phyloP scores from a whole-genome alignment of 805 yeast species.

The Myxozyma monticola region DNA sequence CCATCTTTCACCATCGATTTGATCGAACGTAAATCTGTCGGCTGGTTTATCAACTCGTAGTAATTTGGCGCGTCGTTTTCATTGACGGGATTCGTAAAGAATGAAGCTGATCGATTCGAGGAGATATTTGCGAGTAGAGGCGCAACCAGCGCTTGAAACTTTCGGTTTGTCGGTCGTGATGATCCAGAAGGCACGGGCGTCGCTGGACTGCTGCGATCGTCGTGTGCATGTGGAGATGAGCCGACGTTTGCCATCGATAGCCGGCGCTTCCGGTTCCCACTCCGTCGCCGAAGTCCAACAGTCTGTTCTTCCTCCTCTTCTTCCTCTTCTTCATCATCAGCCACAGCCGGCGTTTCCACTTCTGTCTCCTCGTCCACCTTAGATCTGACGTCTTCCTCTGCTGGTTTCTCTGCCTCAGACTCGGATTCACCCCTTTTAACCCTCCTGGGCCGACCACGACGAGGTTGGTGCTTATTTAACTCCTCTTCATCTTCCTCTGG shows the following conservation, averaged over 20 bases:
- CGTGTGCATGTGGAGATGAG: background rate
- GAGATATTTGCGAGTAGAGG: constrained; percentile 65
- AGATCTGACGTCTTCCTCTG: constrained; percentile 13
- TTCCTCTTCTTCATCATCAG: constrained; percentile 12
- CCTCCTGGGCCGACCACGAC: constrained; percentile 26
- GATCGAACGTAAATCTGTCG: constrained; percentile 68
- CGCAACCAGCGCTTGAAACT: constrained; percentile 59
- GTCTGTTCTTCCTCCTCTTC: constrained; percentile 13
- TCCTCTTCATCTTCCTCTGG: constrained; percentile 4
- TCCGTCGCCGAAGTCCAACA: constrained; percentile 1
- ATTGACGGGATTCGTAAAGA: constrained; percentile 69
- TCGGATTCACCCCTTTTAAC: background rate
- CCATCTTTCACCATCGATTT: constrained; percentile 59
- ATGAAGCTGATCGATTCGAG: constrained; percentile 70
- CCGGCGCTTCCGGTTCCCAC: background rate
- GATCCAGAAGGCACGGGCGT: constrained; percentile 22
- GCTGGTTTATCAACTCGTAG: constrained; percentile 57
- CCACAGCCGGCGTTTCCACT: constrained; percentile 15
- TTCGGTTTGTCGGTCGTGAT: constrained; percentile 45
- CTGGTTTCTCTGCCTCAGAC: constrained; percentile 17
- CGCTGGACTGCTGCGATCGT: constrained; percentile 13
- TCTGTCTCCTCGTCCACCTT: constrained; percentile 8
- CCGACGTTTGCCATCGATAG: constrained; percentile 5
- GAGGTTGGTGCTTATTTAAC: background rate
- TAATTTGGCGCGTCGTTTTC: constrained; percentile 70